Evolutionary conservation across 2,329 filamentous ascomycete species (phyloP), one percentile per base, ranked within the genome.

Genomic region (Alternaria postmessia): DNA sequence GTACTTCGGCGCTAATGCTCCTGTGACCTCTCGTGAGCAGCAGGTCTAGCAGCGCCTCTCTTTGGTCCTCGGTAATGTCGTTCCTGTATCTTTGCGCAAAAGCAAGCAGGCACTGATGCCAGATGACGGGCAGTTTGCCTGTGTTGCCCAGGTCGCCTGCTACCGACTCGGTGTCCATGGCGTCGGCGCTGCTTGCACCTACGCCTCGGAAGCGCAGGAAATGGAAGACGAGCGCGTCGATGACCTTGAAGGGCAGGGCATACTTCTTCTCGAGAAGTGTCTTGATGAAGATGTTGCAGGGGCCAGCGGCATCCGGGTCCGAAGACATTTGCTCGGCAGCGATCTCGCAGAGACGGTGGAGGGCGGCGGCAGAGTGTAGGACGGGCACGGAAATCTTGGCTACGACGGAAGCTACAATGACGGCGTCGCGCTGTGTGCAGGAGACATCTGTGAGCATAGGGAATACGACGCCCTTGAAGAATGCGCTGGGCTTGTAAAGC

Each of bases 391-490:
- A 93, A 18, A 97, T 89, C 60, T 94, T 86, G 6, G 91, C 87
- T 47, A 99, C 86, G 2, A 97, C 94, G 8, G 90, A 93, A 4
- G 91, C 92, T 42, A 99, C 87, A 68, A 99, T 98, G 69, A 93
- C 89, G 5, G 95, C 95, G 80, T 99, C 95, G 51, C 94, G 88
- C 51, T 98, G 81, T 0, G 94, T 97, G 81, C 94, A 97, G n/a
- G 90, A 93, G 28, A 93, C 92, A 51, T 89, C 91, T 8, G 87
- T 87, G 9, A 97, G 89, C 18, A 99, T 86, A 0, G 95, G 95
- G 75, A 98, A 98, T 16, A 99, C 84, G 69, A 99, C 88, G 4
- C 94, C 95, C 79, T 97, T 97, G 86, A 99, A 99, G 81, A 96
- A 99, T 18, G 94, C 93, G 0, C 92, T 90, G 7, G 95, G 95